Percentiles rank a stretch among this genome's conserved stretches.
These are phyloP conservation scores for Schwanniomyces pseudopolymorphus DNA, from an alignment of 805 yeast genomes.

Conservation along the genomic window DNA sequence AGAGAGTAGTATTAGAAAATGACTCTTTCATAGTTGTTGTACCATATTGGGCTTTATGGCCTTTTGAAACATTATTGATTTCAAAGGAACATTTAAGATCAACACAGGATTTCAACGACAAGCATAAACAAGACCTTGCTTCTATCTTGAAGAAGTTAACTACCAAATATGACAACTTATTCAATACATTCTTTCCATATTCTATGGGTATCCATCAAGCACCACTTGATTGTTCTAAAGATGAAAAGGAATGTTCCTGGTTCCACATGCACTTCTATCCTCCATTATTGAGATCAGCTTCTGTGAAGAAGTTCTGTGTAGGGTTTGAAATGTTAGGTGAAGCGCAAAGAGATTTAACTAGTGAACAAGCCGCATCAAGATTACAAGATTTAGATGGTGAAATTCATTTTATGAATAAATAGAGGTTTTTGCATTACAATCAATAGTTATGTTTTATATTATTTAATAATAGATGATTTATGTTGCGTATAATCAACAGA, in stretches of 20 bases:
- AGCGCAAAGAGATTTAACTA: slow-evolving; percentile 68
- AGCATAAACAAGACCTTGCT: slow-evolving; percentile 57
- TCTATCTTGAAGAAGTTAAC: slow-evolving; percentile 52
- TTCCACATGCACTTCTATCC: slow-evolving; percentile 81
- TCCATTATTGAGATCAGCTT: slow-evolving; percentile 70
- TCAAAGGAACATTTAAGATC: slow-evolving; percentile 56
- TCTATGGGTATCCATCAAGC: slow-evolving; percentile 84
- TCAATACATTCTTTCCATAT: slow-evolving; percentile 70
- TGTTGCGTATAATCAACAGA: neutral
- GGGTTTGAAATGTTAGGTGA: slow-evolving; percentile 71
- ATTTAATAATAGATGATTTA: neutral
- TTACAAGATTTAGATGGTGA: slow-evolving; percentile 45
- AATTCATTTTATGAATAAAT: slow-evolving; percentile 27
- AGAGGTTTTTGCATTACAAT: neutral
- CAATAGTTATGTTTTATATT: neutral
- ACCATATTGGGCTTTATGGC: slow-evolving; percentile 85
- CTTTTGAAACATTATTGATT: slow-evolving; percentile 67
- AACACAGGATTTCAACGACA: slow-evolving; percentile 44
- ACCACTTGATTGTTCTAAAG: slow-evolving; percentile 47
- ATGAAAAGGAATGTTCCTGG: slow-evolving; percentile 44
- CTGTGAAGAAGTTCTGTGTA: slow-evolving; percentile 72
- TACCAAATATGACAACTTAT: slow-evolving; percentile 67
- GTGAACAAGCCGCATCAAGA: slow-evolving; percentile 64
- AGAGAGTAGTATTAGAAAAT: slow-evolving; percentile 57
- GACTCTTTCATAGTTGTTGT: slow-evolving; percentile 66